Conservation (phyloP, 257 asterid genomes). For the Solanum virginianum region DNA sequence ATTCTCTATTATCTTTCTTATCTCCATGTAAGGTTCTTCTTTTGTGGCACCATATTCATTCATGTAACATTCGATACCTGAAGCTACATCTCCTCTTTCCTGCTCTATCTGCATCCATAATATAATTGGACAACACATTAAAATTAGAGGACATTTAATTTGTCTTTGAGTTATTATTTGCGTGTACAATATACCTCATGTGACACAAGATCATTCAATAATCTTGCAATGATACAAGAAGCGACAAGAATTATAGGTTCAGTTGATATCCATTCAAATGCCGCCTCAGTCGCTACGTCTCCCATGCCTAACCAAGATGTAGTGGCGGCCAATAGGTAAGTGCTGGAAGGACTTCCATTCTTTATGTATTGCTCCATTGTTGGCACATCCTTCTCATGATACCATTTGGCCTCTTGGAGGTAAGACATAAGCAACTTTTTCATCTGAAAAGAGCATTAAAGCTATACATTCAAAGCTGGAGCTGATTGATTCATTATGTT, state of each 20-base stretch:
- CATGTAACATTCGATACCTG: background rate
- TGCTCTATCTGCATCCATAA: background rate
- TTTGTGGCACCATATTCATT: background rate
- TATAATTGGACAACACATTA: background rate
- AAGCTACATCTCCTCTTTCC: background rate
- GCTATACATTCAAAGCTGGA: no score
- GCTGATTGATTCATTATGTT: no score
- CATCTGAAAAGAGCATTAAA: conserved; percentile 1
- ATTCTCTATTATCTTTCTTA: background rate
- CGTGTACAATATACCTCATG: background rate
- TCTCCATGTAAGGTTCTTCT: background rate
- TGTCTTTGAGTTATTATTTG: background rate
- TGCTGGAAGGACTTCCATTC: background rate
- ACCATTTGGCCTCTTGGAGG: conserved; percentile 18
- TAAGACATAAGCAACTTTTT: conserved; percentile 10
- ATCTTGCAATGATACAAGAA: conserved; percentile 8
- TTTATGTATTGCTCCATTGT: conserved; percentile 4
- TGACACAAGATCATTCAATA: conserved; percentile 18
- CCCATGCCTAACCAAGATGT: conserved; percentile 14
- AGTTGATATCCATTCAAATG: conserved; percentile 15
- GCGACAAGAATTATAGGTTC: conserved; percentile 12
- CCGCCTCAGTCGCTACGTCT: background rate
- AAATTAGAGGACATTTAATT: background rate
- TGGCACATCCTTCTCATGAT: background rate
- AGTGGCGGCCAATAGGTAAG: background rate